Conservation (phyloP, 352 stramenopile species). For the Globisporangium nagaii region DNA sequence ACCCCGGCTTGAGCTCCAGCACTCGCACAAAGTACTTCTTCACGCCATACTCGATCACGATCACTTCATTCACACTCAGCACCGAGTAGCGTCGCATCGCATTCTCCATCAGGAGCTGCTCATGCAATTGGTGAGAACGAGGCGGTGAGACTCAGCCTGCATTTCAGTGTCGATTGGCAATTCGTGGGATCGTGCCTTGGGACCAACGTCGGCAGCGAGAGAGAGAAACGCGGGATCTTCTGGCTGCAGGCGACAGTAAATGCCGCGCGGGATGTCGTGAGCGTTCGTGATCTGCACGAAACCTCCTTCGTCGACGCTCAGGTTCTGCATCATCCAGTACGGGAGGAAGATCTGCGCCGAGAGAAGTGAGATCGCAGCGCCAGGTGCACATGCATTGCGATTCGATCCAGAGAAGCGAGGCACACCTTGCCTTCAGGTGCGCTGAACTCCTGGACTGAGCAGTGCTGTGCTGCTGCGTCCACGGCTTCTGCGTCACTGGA, state of each 20-base stretch:
- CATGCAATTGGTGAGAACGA: neutral
- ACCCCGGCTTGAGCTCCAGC: conserved; percentile 39
- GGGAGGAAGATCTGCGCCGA: conserved; percentile 37
- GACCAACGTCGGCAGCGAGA: conserved; percentile 44
- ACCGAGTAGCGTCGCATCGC: conserved; percentile 52
- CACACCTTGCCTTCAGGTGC: conserved; percentile 42
- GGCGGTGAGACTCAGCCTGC: neutral
- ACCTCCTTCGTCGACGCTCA: conserved; percentile 31
- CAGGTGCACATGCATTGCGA: too few relatives aligned
- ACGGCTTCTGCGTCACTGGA: too few relatives aligned
- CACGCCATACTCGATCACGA: conserved; percentile 48
- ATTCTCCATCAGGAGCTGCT: conserved; percentile 48
- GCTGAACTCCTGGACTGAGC: conserved; percentile 64
- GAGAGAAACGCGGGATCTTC: conserved; percentile 41
- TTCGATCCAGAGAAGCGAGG: conserved; percentile 27
- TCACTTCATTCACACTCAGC: conserved; percentile 39
- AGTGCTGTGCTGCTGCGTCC: conserved; percentile 27
- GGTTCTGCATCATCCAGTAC: conserved; percentile 71
- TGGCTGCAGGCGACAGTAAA: conserved; percentile 56
- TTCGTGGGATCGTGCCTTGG: conserved; percentile 42
- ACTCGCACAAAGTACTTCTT: conserved; percentile 40
- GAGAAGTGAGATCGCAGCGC: too few relatives aligned
- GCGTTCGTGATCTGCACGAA: conserved; percentile 30
- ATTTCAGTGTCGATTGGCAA: too few relatives aligned
- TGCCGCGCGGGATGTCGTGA: conserved; percentile 17